phyloP scores from a whole-genome alignment of 768 basidiomycete species.

The Kwoniella botswanensis region DNA sequence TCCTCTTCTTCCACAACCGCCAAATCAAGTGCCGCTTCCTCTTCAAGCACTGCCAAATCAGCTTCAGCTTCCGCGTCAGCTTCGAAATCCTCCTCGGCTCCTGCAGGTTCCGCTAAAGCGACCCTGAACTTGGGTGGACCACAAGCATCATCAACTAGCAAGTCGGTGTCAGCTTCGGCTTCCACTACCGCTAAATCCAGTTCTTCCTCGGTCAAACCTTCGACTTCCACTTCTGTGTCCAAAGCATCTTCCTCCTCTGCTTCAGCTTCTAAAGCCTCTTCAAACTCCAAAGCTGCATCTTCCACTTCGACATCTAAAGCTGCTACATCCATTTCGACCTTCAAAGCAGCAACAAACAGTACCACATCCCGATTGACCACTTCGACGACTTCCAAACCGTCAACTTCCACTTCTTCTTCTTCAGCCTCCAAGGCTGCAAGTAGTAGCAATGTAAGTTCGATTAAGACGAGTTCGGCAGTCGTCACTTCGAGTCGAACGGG shows the following conservation, averaged over 20 bases:
- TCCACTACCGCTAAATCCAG: slow-evolving; percentile 12
- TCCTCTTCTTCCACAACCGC: background rate
- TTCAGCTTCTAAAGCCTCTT: slow-evolving; percentile 21
- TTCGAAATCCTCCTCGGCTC: background rate
- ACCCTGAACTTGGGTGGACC: slow-evolving; percentile 8
- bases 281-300: slow-evolving; percentile 16
- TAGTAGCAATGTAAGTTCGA: slow-evolving; percentile 1
- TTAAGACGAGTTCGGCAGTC: slow-evolving; percentile 11
- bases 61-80: slow-evolving; percentile 17
- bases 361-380: background rate
- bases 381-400: slow-evolving; percentile 13
- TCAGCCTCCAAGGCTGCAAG: background rate
- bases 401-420: slow-evolving; percentile 9
- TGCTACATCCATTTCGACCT: slow-evolving; percentile 3
- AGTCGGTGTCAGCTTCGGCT: slow-evolving; percentile 5
- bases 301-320: slow-evolving; percentile 19
- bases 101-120: slow-evolving; percentile 7
- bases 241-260: slow-evolving; percentile 9
- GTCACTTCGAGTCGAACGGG: slow-evolving; percentile 15
- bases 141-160: slow-evolving; percentile 1
- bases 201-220: background rate
- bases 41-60: slow-evolving; percentile 18
- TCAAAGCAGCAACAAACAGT: background rate
- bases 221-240: background rate
- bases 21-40: slow-evolving; percentile 17